Conservation (phyloP, 768 basidiomycete species). For the Pilatotrama ljubarskyi region DNA sequence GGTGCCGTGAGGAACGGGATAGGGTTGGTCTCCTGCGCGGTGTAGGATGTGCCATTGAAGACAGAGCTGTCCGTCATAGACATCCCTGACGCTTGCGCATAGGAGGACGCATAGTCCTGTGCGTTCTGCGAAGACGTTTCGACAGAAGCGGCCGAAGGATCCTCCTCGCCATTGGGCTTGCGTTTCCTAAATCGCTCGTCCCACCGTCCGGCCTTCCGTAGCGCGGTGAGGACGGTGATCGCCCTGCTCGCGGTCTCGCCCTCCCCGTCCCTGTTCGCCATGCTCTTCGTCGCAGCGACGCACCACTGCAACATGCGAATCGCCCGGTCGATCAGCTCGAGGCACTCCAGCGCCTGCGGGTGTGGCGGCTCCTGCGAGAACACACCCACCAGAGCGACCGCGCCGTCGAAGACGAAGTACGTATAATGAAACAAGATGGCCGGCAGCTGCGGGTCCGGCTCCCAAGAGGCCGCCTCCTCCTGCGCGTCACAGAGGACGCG, state of each 20-base stretch:
- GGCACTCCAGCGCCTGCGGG: conserved; percentile 35
- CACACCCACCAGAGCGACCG: conserved; percentile 46
- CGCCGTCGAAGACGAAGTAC: conserved; percentile 44
- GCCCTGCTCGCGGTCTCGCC: conserved; percentile 43
- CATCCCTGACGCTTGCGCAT: background rate
- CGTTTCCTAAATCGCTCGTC: conserved; percentile 12
- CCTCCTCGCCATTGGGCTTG: background rate
- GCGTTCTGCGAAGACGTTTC: background rate
- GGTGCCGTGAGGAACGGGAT: conserved; percentile 11
- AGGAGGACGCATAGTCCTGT: background rate
- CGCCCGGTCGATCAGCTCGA: conserved; percentile 40
- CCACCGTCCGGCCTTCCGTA: conserved; percentile 34
- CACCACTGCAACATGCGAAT: conserved; percentile 35
- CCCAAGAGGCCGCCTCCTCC: conserved; percentile 21
- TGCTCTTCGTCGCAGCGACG: conserved; percentile 17
- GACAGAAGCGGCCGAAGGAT: background rate
- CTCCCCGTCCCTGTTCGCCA: conserved; percentile 31
- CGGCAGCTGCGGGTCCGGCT: conserved; percentile 24
- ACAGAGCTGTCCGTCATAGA: background rate
- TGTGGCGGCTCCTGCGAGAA: conserved; percentile 42
- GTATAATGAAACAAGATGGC: conserved; percentile 21
- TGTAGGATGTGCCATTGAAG: background rate
- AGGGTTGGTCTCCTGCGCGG: background rate
- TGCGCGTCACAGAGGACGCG: conserved; percentile 44
- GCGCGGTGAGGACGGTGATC: conserved; percentile 38